Percentiles rank a stretch among this genome's conserved stretches.
phyloP scores from a whole-genome alignment of 352 stramenopile genomes.

The Phytophthora litchii region DNA sequence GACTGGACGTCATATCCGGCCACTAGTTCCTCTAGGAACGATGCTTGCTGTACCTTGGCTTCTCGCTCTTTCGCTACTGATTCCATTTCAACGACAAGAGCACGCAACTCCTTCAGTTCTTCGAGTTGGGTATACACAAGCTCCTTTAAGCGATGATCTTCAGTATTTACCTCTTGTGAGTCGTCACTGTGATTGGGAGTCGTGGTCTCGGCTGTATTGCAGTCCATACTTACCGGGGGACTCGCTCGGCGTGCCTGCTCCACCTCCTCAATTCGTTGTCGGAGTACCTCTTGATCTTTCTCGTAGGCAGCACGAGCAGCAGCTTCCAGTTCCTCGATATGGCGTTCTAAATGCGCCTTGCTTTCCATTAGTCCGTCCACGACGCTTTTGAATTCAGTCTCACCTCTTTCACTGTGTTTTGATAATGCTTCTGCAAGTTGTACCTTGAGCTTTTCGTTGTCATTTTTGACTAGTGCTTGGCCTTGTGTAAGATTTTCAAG shows the following conservation, averaged over 20 bases:
- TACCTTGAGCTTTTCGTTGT: constrained; percentile 42
- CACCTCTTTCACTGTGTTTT: constrained; percentile 4
- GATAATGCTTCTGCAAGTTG: constrained; percentile 32
- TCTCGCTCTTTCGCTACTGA: constrained; percentile 38
- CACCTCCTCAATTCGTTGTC: constrained; percentile 35
- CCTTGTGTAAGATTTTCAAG: constrained; percentile 39
- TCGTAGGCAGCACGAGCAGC: constrained; percentile 31
- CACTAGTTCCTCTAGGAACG: constrained; percentile 37
- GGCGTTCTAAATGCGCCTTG: constrained; percentile 18
- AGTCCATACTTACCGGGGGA: constrained; percentile 7
- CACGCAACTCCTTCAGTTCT: constrained; percentile 42
- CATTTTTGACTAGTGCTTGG: constrained; percentile 35
- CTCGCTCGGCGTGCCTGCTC: constrained; percentile 32
- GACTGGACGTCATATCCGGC: constrained; percentile 30
- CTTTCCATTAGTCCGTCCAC: constrained; percentile 23
- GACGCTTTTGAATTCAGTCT: constrained; percentile 8
- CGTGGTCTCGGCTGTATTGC: constrained; percentile 1
- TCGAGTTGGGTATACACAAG: constrained; percentile 34
- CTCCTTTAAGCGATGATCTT: constrained; percentile 30
- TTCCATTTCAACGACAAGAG: constrained; percentile 45
- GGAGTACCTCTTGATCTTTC: constrained; percentile 38
- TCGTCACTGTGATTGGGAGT: constrained; percentile 4
- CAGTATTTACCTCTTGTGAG: constrained; percentile 22
- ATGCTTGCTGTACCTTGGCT: constrained; percentile 29
- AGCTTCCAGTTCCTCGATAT: constrained; percentile 36